Conservation (phyloP, 164 flowering plant species). For the Aristolochia fimbriata region DNA sequence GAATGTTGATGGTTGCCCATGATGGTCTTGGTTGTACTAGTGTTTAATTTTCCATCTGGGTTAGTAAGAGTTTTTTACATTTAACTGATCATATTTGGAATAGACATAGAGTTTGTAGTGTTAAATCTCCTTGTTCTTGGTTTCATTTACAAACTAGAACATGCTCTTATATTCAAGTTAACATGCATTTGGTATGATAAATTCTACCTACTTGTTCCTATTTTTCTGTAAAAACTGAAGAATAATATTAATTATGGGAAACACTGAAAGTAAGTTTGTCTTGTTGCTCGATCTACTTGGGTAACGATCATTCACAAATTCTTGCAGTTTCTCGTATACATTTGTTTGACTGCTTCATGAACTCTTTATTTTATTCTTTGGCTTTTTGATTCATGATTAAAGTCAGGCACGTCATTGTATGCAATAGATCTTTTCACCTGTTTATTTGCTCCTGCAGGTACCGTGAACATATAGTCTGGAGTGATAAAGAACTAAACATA, state of each 20-base stretch:
- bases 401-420: background rate
- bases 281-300: background rate
- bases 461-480: slow-evolving; percentile 85
- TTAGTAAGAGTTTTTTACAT: too few relatives aligned
- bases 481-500: slow-evolving; percentile 46
- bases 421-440: background rate
- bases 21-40: too few relatives aligned
- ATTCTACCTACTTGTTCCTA: too few relatives aligned
- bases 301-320: too few relatives aligned
- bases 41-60: too few relatives aligned
- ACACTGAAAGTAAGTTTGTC: too few relatives aligned
- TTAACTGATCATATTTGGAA: too few relatives aligned
- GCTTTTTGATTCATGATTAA: background rate
- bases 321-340: slow-evolving; percentile 79
- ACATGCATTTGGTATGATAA: too few relatives aligned
- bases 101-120: too few relatives aligned
- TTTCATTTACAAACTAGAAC: too few relatives aligned
- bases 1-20: too few relatives aligned
- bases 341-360: background rate
- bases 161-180: background rate
- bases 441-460: slow-evolving; percentile 41
- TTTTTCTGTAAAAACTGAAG: too few relatives aligned
- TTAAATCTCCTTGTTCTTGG: background rate
- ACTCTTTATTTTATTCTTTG: background rate
- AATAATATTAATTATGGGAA: background rate